Percentiles rank a stretch among this genome's conserved stretches.
These are phyloP conservation scores for Diphasiastrum complanatum DNA, from an alignment of 83 land plant genomes.

Conservation along the genomic window DNA sequence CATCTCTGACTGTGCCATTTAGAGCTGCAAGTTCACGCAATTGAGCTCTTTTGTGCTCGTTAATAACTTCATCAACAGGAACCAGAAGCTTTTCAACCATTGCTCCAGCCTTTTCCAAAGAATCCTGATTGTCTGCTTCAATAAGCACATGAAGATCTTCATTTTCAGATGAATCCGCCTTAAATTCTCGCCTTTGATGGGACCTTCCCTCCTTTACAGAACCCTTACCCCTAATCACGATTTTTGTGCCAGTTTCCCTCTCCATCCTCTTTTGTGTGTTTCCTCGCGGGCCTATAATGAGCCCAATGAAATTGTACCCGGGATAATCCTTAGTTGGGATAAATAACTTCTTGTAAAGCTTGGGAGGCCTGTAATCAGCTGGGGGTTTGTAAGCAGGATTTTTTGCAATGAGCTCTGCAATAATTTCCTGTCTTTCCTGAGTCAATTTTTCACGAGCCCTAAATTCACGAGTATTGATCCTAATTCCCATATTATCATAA, in stretches of 20 bases:
- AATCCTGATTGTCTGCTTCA: slow-evolving; percentile 36
- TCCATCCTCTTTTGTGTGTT: slow-evolving; percentile 48
- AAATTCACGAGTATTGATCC: slow-evolving; percentile 39
- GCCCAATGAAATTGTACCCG: slow-evolving; percentile 41
- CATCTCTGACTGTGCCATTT: slow-evolving; percentile 40
- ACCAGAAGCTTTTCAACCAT: slow-evolving; percentile 42
- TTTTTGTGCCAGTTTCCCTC: slow-evolving; percentile 41
- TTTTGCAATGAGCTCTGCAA: slow-evolving; percentile 30
- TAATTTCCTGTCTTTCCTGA: slow-evolving; percentile 35
- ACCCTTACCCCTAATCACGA: slow-evolving; percentile 41
- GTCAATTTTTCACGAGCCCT: slow-evolving; percentile 40
- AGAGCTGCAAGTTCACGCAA: slow-evolving; percentile 39
- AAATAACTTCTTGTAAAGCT: slow-evolving; percentile 35
- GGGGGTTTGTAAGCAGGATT: slow-evolving; percentile 42
- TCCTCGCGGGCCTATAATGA: slow-evolving; percentile 44
- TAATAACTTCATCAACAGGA: slow-evolving; percentile 39
- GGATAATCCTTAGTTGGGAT: slow-evolving; percentile 42
- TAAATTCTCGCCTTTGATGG: slow-evolving; percentile 37
- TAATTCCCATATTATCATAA: slow-evolving; percentile 42
- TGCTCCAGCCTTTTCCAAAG: slow-evolving; percentile 36
- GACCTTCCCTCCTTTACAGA: slow-evolving; percentile 42
- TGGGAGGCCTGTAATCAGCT: slow-evolving; percentile 39
- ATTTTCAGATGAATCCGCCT: slow-evolving; percentile 42
- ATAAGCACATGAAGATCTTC: slow-evolving; percentile 40
- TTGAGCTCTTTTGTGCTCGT: slow-evolving; percentile 43